Percentiles rank a stretch among this genome's conserved stretches.
phyloP scores from a whole-genome alignment of 257 asterid species.

The Plantago major region DNA sequence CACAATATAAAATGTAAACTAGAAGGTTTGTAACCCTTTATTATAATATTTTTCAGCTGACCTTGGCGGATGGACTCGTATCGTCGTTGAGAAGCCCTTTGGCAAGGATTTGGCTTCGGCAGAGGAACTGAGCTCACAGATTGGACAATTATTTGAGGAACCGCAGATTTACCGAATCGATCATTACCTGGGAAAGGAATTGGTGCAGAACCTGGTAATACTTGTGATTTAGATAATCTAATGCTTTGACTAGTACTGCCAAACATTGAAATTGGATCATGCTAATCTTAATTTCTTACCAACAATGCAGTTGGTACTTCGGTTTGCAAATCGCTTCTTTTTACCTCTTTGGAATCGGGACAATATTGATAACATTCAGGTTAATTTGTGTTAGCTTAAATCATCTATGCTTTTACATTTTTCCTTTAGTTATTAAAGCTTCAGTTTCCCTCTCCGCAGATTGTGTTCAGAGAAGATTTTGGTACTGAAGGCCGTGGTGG shows the following conservation, averaged over 20 bases:
- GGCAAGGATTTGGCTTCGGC: conserved; percentile 97
- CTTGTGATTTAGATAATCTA: not conserved
- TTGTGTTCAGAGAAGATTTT: conserved; percentile 97
- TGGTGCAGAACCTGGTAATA: conserved; percentile 96
- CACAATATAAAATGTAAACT: not conserved
- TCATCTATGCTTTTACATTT: conserved; percentile 6
- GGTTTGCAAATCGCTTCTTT: conserved; percentile 95
- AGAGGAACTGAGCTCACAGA: conserved; percentile 89
- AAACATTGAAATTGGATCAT: conserved; percentile 4
- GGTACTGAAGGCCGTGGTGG: conserved; percentile 99
- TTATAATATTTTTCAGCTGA: conserved; percentile 55
- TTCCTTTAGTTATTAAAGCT: conserved; percentile 9
- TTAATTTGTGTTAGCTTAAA: conserved; percentile 21
- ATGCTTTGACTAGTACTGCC: conserved; percentile 10
- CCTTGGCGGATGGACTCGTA: conserved; percentile 97
- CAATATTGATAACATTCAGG: conserved; percentile 93
- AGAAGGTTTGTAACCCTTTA: conserved; percentile 11
- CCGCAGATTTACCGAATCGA: conserved; percentile 92
- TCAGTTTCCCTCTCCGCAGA: conserved; percentile 39
- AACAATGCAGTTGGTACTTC: conserved; percentile 87
- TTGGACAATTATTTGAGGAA: conserved; percentile 88
- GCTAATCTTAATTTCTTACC: conserved; percentile 16
- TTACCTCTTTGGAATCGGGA: conserved; percentile 98
- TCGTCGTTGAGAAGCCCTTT: conserved; percentile 97
- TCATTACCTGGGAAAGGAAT: conserved; percentile 96